Conservation (phyloP, 2,329 filamentous ascomycete species). For the Alternaria hordeiaustralica region DNA sequence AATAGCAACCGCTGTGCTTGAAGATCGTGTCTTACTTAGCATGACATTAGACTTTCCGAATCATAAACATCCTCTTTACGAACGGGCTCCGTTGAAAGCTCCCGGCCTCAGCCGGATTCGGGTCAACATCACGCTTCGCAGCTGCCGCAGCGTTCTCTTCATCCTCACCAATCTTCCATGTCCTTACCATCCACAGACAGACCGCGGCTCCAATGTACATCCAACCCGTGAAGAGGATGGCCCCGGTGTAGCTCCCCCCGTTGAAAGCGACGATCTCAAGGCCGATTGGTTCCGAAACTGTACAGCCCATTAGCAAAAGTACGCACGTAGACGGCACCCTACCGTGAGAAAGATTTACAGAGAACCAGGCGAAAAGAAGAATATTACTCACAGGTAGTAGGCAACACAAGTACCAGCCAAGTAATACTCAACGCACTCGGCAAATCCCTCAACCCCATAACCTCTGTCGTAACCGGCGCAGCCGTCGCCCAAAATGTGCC, state of each 20-base stretch:
- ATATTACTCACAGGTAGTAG: slow-evolving; percentile 64
- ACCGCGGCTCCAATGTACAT: slow-evolving; percentile 66
- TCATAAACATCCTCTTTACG: slow-evolving; percentile 39
- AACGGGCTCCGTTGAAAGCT: slow-evolving; percentile 33
- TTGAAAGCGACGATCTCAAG: slow-evolving; percentile 59
- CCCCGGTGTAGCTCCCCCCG: slow-evolving; percentile 61
- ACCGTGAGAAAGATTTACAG: background rate
- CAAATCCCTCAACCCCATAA: slow-evolving; percentile 72
- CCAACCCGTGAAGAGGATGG: slow-evolving; percentile 66
- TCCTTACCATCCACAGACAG: slow-evolving; percentile 61
- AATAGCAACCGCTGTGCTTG: too few relatives aligned
- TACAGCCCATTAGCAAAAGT: slow-evolving; percentile 1
- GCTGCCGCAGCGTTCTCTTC: slow-evolving; percentile 49
- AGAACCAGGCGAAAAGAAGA: background rate
- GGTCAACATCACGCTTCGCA: slow-evolving; percentile 31
- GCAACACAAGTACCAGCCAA: slow-evolving; percentile 74
- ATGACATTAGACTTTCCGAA: slow-evolving; percentile 34
- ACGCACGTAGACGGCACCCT: background rate
- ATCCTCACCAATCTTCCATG: slow-evolving; percentile 66
- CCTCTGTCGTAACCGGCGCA: slow-evolving; percentile 73
- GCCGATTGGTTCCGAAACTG: slow-evolving; percentile 62
- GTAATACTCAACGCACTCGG: slow-evolving; percentile 73
- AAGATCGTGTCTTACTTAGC: too few relatives aligned
- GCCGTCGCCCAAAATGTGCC: slow-evolving; percentile 72
- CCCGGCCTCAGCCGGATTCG: slow-evolving; percentile 26